These are phyloP conservation scores for Poa pratensis DNA, from an alignment of 176 grass and related monocot species.

Conservation along the genomic window DNA sequence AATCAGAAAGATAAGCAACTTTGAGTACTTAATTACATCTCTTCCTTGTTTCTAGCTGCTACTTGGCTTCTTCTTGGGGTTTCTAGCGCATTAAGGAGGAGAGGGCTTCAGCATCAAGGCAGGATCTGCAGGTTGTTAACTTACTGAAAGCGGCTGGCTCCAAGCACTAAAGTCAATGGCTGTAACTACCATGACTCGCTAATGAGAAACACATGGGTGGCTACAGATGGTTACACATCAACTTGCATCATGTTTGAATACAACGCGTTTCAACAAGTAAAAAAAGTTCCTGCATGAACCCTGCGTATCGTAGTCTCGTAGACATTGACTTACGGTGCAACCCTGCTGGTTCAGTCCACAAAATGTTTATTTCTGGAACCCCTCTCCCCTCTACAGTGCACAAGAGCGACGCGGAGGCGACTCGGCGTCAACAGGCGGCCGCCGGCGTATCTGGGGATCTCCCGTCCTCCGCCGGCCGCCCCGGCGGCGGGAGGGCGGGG, in stretches of 20 bases:
- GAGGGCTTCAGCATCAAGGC: neutral
- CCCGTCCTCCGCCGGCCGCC: too few species aligned
- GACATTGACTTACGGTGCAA: too few species aligned
- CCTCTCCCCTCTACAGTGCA: too few species aligned
- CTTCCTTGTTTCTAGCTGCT: neutral
- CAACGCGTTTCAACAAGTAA: neutral
- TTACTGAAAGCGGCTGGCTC: constrained; percentile 22
- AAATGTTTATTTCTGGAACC: too few species aligned
- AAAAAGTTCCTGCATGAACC: neutral
- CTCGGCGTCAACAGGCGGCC: too few species aligned
- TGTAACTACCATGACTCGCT: neutral
- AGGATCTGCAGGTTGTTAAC: neutral
- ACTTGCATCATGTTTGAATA: neutral
- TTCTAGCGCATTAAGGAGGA: too few species aligned
- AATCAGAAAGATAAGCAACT: neutral
- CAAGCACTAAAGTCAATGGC: constrained; percentile 34
- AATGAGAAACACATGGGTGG: constrained; percentile 36
- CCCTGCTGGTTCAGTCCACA: too few species aligned
- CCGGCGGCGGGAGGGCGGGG: too few species aligned
- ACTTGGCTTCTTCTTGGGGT: neutral
- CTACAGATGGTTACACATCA: neutral
- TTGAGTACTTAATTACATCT: neutral
- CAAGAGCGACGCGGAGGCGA: too few species aligned
- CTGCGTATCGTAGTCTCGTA: neutral
- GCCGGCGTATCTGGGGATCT: too few species aligned